Evolutionary conservation across 768 basidiomycete genomes (phyloP).

Genomic region (Panus rudis): DNA sequence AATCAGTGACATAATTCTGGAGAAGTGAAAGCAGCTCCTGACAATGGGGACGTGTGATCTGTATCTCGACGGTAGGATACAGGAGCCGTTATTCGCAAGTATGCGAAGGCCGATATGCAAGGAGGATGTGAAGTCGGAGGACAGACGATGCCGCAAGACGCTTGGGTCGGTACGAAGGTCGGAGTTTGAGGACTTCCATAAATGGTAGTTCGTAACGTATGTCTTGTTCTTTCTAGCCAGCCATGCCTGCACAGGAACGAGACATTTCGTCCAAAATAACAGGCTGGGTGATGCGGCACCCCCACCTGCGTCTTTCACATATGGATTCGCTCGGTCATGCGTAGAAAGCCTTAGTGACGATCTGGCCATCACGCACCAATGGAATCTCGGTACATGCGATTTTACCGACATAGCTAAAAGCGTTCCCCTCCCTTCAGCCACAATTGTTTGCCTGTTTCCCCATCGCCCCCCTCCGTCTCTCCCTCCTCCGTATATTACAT

Average conservation of each 20-base stretch:
- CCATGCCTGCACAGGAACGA: too few relatives aligned
- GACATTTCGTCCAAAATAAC: too few relatives aligned
- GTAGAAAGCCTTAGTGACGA: constrained; percentile 23
- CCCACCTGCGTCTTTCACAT: too few relatives aligned
- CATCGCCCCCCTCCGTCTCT: constrained; percentile 12
- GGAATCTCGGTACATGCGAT: constrained; percentile 16
- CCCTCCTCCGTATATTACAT: constrained; percentile 2
- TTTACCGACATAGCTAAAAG: constrained; percentile 17
- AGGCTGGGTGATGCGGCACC: too few relatives aligned
- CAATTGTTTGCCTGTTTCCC: constrained; percentile 12
- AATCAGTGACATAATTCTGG: too few relatives aligned
- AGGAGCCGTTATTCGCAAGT: constrained; percentile 1
- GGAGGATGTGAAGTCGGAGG: not conserved
- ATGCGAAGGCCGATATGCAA: constrained; percentile 5
- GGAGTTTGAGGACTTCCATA: not conserved
- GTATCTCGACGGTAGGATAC: constrained; percentile 1
- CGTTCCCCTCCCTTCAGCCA: constrained; percentile 15
- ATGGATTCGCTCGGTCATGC: not conserved
- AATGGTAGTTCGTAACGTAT: too few relatives aligned
- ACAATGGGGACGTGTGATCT: not conserved
- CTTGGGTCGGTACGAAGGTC: not conserved
- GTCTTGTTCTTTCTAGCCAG: too few relatives aligned
- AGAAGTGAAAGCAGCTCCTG: too few relatives aligned
- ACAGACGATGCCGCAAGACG: not conserved
- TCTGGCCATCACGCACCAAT: constrained; percentile 18